phyloP scores from a whole-genome alignment of 2,329 filamentous ascomycete species.

The Nigrospora sphaerica region DNA sequence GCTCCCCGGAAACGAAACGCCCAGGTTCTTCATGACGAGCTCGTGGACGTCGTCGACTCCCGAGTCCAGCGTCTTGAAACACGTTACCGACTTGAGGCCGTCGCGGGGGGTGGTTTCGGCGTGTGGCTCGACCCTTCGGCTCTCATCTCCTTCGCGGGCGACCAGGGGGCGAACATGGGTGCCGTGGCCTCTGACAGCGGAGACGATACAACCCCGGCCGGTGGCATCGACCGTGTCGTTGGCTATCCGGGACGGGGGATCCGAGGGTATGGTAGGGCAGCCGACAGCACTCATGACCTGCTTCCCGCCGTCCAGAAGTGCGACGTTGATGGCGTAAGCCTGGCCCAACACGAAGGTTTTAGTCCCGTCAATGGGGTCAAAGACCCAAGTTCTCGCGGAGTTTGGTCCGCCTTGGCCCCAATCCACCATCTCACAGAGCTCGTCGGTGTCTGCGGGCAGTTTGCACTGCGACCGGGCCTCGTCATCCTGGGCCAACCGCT shows the following conservation, averaged over 20 bases:
- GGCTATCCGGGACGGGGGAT: constrained; percentile 28
- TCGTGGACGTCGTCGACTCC: constrained; percentile 40
- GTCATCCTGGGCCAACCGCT: constrained; percentile 15
- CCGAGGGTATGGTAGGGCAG: constrained; percentile 35
- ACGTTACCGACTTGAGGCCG: constrained; percentile 37
- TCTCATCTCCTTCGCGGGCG: constrained; percentile 11
- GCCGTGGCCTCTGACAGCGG: constrained; percentile 40
- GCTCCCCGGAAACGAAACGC: constrained; percentile 35
- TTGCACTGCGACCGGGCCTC: constrained; percentile 17
- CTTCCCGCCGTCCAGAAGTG: constrained; percentile 39
- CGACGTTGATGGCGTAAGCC: constrained; percentile 52
- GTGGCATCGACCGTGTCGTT: constrained; percentile 37
- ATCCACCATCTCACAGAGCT: constrained; percentile 47
- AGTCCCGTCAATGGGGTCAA: constrained; percentile 55
- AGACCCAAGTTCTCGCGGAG: constrained; percentile 44
- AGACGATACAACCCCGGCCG: constrained; percentile 41
- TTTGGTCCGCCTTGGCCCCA: constrained; percentile 23
- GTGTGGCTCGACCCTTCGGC: constrained; percentile 25
- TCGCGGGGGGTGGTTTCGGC: constrained; percentile 12
- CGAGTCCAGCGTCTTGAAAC: constrained; percentile 37
- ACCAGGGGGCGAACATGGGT: constrained; percentile 36
- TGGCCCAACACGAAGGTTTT: constrained; percentile 47
- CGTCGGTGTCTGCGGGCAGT: constrained; percentile 29
- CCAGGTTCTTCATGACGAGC: constrained; percentile 32
- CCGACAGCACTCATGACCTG: constrained; percentile 44